phyloP scores from a whole-genome alignment of 2,329 filamentous ascomycete genomes.

The Epicoccum nigrum region DNA sequence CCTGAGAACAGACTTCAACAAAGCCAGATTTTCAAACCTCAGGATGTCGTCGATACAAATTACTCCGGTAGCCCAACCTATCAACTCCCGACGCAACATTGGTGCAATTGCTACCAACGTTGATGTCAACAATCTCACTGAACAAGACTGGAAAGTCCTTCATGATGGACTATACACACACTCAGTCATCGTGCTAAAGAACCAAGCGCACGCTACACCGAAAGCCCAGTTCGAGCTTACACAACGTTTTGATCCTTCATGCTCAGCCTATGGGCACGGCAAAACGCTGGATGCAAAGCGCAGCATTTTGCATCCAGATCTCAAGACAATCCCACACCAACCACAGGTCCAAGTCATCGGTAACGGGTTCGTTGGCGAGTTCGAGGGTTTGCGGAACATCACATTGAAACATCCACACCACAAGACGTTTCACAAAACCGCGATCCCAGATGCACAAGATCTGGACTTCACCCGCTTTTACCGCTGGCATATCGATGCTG shows the following conservation, averaged over 20 bases:
- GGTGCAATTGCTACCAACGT: slow-evolving; percentile 21
- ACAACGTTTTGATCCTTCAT: slow-evolving; percentile 71
- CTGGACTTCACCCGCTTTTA: slow-evolving; percentile 68
- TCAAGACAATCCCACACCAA: slow-evolving; percentile 81
- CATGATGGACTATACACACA: slow-evolving; percentile 69
- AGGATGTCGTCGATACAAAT: slow-evolving; percentile 20
- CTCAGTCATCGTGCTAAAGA: slow-evolving; percentile 74
- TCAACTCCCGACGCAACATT: slow-evolving; percentile 12
- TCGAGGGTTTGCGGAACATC: slow-evolving; percentile 73
- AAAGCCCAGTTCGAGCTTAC: slow-evolving; percentile 77
- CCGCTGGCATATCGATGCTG: slow-evolving; percentile 82
- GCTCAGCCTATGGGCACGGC: slow-evolving; percentile 73
- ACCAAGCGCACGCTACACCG: slow-evolving; percentile 67
- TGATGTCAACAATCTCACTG: slow-evolving; percentile 18
- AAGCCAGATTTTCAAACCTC: background rate
- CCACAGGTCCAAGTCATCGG: slow-evolving; percentile 82
- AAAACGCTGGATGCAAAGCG: slow-evolving; percentile 72
- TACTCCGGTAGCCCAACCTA: slow-evolving; percentile 8
- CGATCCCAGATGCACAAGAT: slow-evolving; percentile 67
- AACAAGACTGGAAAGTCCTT: slow-evolving; percentile 65
- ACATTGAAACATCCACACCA: slow-evolving; percentile 77
- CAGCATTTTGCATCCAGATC: slow-evolving; percentile 74
- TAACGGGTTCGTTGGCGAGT: slow-evolving; percentile 71
- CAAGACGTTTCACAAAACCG: slow-evolving; percentile 72
- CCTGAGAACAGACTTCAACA: background rate